Evolutionary conservation across 305 asterid genomes (phyloP).

Genomic region (Fraxinus platypoda): DNA sequence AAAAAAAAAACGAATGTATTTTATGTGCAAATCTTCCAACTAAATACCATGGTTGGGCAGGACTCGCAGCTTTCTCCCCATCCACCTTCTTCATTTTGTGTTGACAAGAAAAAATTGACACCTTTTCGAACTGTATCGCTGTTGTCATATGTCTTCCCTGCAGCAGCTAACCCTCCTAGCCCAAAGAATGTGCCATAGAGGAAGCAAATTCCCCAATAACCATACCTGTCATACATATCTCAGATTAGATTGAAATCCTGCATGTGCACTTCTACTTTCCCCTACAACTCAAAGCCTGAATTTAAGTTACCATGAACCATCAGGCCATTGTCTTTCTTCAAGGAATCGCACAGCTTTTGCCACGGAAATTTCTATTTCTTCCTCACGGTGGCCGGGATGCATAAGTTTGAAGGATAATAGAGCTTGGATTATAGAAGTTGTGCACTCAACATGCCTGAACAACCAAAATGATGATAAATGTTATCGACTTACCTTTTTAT

Average conservation of each 20-base stretch:
- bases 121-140: conserved; percentile 53
- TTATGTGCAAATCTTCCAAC: background rate
- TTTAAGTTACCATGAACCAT: conserved; percentile 68
- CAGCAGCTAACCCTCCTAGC: conserved; percentile 50
- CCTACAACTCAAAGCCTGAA: background rate
- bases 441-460: conserved; percentile 68
- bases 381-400: conserved; percentile 64
- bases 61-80: conserved; percentile 84
- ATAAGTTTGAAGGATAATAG: conserved; percentile 57
- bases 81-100: conserved; percentile 82
- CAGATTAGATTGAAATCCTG: background rate
- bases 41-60: conserved; percentile 69
- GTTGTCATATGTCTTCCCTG: conserved; percentile 57
- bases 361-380: conserved; percentile 60
- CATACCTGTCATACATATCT: conserved; percentile 50
- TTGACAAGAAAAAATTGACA: conserved; percentile 47
- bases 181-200: conserved; percentile 66
- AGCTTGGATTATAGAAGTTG: conserved; percentile 56
- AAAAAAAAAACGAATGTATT: background rate
- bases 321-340: conserved; percentile 59
- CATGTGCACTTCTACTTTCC: background rate
- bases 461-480: background rate
- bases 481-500: background rate
- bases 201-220: conserved; percentile 87
- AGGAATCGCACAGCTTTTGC: conserved; percentile 46